Evolutionary conservation across 2,329 filamentous ascomycete genomes (phyloP).

Genomic region (Aspergillus flavus): DNA sequence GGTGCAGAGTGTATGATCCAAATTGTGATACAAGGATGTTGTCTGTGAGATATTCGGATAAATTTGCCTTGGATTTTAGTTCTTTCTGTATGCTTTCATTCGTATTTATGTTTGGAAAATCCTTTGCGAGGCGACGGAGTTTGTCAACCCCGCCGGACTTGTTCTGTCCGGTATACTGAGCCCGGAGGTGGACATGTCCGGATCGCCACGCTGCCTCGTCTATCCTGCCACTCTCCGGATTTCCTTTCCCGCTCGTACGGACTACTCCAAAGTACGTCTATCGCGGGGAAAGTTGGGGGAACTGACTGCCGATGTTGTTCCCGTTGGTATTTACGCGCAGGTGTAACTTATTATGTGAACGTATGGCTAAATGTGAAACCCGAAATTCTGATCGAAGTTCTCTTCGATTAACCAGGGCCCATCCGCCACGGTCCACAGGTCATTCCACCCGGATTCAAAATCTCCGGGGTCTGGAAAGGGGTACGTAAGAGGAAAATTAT

Average conservation of each 20-base stretch:
- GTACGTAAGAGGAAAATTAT: neutral
- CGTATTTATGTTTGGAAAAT: neutral
- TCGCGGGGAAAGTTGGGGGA: neutral
- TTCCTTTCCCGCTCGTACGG: neutral
- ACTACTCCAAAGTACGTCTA: neutral
- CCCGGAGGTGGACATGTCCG: neutral
- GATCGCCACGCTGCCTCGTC: neutral
- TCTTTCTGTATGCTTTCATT: neutral
- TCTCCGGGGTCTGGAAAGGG: conserved; percentile 1
- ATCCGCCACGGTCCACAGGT: conserved; percentile 37
- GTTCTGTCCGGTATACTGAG: neutral
- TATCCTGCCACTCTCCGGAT: neutral
- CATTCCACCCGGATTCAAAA: conserved; percentile 13
- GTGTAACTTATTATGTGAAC: neutral
- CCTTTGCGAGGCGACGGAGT: neutral
- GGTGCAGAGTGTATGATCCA: neutral
- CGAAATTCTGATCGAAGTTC: conserved; percentile 12
- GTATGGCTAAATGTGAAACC: neutral
- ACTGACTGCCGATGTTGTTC: neutral
- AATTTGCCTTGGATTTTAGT: neutral
- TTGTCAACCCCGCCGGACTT: neutral
- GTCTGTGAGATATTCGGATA: neutral
- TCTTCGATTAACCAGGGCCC: conserved; percentile 38
- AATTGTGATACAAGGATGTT: neutral
- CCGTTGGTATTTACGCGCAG: neutral